phyloP scores from a whole-genome alignment of 805 yeast genomes.

The Candida cerambycidarum region DNA sequence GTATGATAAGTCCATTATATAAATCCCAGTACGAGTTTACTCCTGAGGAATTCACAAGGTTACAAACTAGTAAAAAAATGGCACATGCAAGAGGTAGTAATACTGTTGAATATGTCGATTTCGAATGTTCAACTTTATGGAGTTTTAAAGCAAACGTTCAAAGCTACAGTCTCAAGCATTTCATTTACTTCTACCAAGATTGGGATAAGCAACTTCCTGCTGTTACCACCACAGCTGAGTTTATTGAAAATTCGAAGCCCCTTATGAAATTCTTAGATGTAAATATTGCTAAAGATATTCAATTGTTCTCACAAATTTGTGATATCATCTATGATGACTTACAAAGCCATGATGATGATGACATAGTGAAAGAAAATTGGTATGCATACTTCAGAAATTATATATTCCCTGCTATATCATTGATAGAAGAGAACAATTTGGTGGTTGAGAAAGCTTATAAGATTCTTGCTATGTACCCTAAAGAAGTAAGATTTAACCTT shows the following conservation, averaged over 20 bases:
- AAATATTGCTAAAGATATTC: constrained; percentile 47
- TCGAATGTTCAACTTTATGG: constrained; percentile 18
- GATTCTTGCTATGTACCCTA: constrained; percentile 52
- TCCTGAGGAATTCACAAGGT: constrained; percentile 16
- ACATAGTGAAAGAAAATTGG: constrained; percentile 35
- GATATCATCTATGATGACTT: constrained; percentile 53
- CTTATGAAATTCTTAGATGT: constrained; percentile 57
- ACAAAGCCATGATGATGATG: constrained; percentile 14
- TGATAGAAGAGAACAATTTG: constrained; percentile 56
- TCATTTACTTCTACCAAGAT: constrained; percentile 43
- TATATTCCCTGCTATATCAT: constrained; percentile 61
- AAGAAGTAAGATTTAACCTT: constrained; percentile 67
- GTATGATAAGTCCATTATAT: constrained; percentile 51
- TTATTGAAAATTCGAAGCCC: constrained; percentile 49
- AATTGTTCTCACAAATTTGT: constrained; percentile 56
- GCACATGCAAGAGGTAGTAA: constrained; percentile 27
- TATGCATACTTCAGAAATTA: constrained; percentile 61
- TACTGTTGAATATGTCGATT: constrained; percentile 27
- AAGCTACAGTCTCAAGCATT: constrained; percentile 23
- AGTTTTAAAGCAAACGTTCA: constrained; percentile 32
- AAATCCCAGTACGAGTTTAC: constrained; percentile 19
- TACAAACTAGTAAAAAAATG: constrained; percentile 23
- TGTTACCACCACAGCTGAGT: constrained; percentile 39
- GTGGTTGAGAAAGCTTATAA: constrained; percentile 59
- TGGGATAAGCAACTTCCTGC: constrained; percentile 49